These are phyloP conservation scores for Ascochyta viciae-villosae DNA, from an alignment of 2,329 filamentous ascomycete genomes.

Conservation along the genomic window DNA sequence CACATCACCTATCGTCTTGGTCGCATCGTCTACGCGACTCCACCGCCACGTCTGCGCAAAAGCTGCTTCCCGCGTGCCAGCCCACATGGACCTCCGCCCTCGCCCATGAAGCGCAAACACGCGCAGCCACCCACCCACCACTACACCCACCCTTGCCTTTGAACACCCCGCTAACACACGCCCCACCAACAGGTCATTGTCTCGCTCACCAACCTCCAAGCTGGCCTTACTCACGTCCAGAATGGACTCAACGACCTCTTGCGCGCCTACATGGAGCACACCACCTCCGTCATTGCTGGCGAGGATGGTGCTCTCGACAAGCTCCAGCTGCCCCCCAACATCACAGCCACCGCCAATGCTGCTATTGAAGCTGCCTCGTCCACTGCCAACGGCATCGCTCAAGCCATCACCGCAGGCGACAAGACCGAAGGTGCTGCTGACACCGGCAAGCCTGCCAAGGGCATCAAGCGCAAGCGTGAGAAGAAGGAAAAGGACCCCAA, in stretches of 20 bases:
- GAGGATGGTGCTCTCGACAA: slow-evolving; percentile 48
- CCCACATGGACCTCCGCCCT: not conserved
- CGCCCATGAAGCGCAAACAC: slow-evolving; percentile 3
- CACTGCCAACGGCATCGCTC: slow-evolving; percentile 30
- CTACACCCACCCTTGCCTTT: not conserved
- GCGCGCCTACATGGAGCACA: slow-evolving; percentile 86
- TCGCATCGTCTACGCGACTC: slow-evolving; percentile 38
- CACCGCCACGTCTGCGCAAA: slow-evolving; percentile 12
- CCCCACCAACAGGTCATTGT: slow-evolving; percentile 68
- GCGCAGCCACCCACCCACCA: slow-evolving; percentile 3
- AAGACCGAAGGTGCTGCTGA: slow-evolving; percentile 23
- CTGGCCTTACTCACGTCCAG: slow-evolving; percentile 50
- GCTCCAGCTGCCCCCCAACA: slow-evolving; percentile 53
- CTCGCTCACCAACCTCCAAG: slow-evolving; percentile 79
- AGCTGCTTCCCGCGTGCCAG: slow-evolving; percentile 14
- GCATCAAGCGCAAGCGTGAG: slow-evolving; percentile 81
- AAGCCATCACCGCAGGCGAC: slow-evolving; percentile 25
- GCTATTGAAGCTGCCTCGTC: slow-evolving; percentile 37
- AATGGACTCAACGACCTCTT: slow-evolving; percentile 77
- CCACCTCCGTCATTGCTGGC: slow-evolving; percentile 73
- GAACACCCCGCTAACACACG: slow-evolving; percentile 9
- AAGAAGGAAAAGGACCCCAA: slow-evolving; percentile 80
- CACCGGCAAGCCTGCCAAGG: slow-evolving; percentile 28
- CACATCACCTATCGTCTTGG: slow-evolving; percentile 12
- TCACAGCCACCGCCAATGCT: slow-evolving; percentile 42